These are phyloP conservation scores for Barnettozyma wickerhamii DNA, from an alignment of 805 yeast genomes.

Conservation along the genomic window DNA sequence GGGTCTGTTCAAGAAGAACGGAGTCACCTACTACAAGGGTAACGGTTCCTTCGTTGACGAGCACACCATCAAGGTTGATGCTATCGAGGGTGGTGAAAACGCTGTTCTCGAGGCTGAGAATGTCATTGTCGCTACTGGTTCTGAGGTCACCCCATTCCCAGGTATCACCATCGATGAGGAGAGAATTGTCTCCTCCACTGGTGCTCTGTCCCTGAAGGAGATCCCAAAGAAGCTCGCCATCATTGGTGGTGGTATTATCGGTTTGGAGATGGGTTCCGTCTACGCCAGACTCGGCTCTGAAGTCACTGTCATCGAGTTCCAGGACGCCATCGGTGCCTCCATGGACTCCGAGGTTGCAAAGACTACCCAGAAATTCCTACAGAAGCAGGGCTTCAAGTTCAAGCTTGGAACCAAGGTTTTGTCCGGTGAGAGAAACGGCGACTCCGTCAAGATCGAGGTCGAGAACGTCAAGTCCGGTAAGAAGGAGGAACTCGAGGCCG, in stretches of 20 bases:
- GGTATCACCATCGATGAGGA: constrained; percentile 96
- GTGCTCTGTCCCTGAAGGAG: constrained; percentile 79
- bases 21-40: constrained; percentile 93
- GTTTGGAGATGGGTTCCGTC: constrained; percentile 98
- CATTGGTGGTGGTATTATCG: constrained; percentile 99
- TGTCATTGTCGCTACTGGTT: constrained; percentile 95
- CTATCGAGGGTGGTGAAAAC: constrained; percentile 80
- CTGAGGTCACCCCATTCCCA: constrained; percentile 98
- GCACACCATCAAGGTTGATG: constrained; percentile 71
- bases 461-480: constrained; percentile 88
- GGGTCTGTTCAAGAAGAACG: constrained; percentile 91
- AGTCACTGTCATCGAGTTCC: constrained; percentile 92
- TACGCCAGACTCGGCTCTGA: constrained; percentile 93
- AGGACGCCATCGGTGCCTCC: constrained; percentile 90
- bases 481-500: constrained; percentile 77
- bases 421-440: constrained; percentile 85
- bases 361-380: constrained; percentile 79
- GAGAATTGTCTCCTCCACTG: constrained; percentile 95
- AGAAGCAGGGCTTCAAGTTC: constrained; percentile 94
- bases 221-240: constrained; percentile 88
- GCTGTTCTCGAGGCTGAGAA: constrained; percentile 75
- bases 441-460: constrained; percentile 76
- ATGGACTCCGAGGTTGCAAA: constrained; percentile 97
- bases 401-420: constrained; percentile 89
- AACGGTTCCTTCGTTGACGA: constrained; percentile 83